Percentiles rank a stretch among this genome's conserved stretches.
These are phyloP conservation scores for Fusarium irregulare DNA, from an alignment of 2,329 filamentous ascomycete genomes.

Conservation along the genomic window DNA sequence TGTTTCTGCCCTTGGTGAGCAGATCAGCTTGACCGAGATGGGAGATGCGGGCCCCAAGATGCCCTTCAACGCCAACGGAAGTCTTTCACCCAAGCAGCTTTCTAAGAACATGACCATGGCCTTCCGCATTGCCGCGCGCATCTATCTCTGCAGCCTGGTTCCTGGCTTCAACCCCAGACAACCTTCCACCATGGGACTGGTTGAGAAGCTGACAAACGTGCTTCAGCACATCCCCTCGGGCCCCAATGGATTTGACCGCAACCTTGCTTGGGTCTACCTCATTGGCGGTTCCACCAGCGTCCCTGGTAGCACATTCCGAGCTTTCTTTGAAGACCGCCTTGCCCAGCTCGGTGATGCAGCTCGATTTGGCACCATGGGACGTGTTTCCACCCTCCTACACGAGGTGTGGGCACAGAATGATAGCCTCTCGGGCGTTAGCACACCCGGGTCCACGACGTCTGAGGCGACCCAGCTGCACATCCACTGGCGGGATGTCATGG, in stretches of 20 bases:
- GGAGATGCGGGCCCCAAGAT: constrained; percentile 68
- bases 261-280: constrained; percentile 92
- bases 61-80: constrained; percentile 75
- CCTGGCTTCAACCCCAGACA: constrained; percentile 85
- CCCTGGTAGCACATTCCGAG: constrained; percentile 78
- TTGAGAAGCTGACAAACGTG: constrained; percentile 80
- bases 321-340: constrained; percentile 80
- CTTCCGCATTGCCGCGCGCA: constrained; percentile 91
- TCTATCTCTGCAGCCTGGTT: constrained; percentile 96
- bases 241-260: constrained; percentile 85
- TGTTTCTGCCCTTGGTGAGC: constrained; percentile 86
- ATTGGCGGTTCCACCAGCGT: constrained; percentile 84
- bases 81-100: constrained; percentile 83
- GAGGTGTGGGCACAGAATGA: constrained; percentile 89
- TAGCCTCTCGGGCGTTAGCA: constrained; percentile 55
- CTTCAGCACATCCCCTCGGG: constrained; percentile 87
- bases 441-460: constrained; percentile 51
- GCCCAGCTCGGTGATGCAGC: constrained; percentile 80
- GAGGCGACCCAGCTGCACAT: constrained; percentile 70
- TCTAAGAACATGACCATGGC: constrained; percentile 89
- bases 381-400: constrained; percentile 79
- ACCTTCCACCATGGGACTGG: constrained; percentile 77
- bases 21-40: constrained; percentile 84
- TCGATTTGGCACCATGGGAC: constrained; percentile 85
- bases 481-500: constrained; percentile 96